These are phyloP conservation scores for Sesbania bispinosa DNA, from an alignment of 306 rosid genomes.

Conservation along the genomic window DNA sequence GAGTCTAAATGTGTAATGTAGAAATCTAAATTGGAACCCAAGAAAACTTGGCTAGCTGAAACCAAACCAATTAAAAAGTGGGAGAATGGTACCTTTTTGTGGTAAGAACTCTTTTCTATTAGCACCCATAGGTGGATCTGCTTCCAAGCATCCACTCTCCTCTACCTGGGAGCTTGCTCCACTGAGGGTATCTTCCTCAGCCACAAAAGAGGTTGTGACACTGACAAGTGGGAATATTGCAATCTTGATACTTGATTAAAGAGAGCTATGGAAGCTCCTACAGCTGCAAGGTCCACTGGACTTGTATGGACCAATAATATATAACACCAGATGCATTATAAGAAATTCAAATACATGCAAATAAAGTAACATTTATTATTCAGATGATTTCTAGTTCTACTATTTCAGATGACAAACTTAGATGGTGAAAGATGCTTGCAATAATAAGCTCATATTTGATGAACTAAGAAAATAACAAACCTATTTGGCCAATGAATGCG, in stretches of 20 bases:
- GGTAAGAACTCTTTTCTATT: conserved; percentile 48
- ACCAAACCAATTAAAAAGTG: neutral
- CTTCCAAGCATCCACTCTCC: conserved; percentile 30
- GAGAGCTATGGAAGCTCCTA: conserved; percentile 78
- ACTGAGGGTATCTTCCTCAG: too few relatives aligned
- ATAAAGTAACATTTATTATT: too few relatives aligned
- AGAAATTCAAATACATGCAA: neutral
- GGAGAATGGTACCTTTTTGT: conserved; percentile 32
- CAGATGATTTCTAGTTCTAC: neutral
- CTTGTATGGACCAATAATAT: conserved; percentile 37
- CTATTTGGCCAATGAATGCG: conserved; percentile 82
- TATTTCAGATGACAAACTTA: neutral
- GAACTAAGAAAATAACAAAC: conserved; percentile 31
- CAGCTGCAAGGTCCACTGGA: conserved; percentile 85
- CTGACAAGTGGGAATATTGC: too few relatives aligned
- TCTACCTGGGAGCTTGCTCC: too few relatives aligned
- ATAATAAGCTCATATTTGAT: neutral
- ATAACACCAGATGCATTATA: too few relatives aligned
- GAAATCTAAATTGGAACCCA: too few relatives aligned
- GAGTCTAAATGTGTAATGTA: too few relatives aligned
- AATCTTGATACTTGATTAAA: conserved; percentile 75
- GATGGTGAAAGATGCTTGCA: neutral
- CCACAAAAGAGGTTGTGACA: too few relatives aligned
- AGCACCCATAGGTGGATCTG: conserved; percentile 22
- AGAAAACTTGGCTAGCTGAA: too few relatives aligned